These are phyloP conservation scores for Wickerhamomyces bovis DNA, from an alignment of 805 yeast species.

Conservation along the genomic window DNA sequence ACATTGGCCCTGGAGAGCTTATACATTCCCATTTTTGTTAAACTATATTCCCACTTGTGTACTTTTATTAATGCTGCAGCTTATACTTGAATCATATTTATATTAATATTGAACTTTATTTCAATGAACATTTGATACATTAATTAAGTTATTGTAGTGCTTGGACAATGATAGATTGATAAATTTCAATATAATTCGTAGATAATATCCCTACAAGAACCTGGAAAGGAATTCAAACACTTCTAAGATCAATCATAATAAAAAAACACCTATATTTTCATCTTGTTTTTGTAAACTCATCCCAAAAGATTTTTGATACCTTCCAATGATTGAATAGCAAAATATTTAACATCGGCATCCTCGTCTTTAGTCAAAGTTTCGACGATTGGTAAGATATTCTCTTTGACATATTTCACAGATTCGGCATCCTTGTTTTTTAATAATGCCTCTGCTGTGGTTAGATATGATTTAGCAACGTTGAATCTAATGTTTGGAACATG, in stretches of 20 bases:
- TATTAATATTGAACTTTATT: background rate
- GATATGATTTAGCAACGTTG: slow-evolving; percentile 85
- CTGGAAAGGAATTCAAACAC: background rate
- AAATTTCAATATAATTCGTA: too few relatives aligned
- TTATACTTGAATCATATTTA: too few relatives aligned
- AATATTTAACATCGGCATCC: slow-evolving; percentile 88
- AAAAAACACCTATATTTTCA: background rate
- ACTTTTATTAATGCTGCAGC: too few relatives aligned
- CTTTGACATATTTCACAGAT: slow-evolving; percentile 33
- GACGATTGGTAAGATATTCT: slow-evolving; percentile 57
- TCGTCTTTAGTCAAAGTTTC: slow-evolving; percentile 60
- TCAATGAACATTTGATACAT: background rate
- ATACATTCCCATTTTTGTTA: too few relatives aligned
- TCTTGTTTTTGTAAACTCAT: background rate
- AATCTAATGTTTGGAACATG: slow-evolving; percentile 93
- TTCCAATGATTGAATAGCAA: slow-evolving; percentile 61
- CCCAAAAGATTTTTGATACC: slow-evolving; percentile 9
- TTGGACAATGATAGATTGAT: too few relatives aligned
- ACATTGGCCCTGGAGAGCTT: background rate
- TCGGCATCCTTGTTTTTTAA: slow-evolving; percentile 11
- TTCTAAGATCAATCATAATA: background rate
- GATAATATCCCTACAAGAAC: too few relatives aligned
- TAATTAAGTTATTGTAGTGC: too few relatives aligned
- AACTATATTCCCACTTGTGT: too few relatives aligned
- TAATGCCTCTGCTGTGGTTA: slow-evolving; percentile 52